Percentiles rank a stretch among this genome's conserved stretches.
Conservation (phyloP, 2,329 filamentous ascomycete species). For the Conoideocrella luteorostrata region DNA sequence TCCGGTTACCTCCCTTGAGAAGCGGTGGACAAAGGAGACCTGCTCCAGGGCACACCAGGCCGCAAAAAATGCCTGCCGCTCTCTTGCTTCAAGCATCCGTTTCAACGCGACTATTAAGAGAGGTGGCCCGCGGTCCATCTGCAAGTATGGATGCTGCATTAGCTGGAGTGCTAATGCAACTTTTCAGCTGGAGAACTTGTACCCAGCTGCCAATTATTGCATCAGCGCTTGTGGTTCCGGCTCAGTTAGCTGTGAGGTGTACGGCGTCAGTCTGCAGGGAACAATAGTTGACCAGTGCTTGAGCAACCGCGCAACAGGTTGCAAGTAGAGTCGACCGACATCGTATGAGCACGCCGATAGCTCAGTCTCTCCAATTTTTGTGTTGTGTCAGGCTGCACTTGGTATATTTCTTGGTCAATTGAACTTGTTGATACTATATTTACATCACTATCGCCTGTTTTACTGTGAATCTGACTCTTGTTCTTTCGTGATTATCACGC, state of each 20-base stretch:
- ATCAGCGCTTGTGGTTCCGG: background rate
- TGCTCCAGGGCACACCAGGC: slow-evolving; percentile 5
- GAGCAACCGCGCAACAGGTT: slow-evolving; percentile 6
- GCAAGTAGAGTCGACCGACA: no score
- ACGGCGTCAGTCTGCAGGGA: slow-evolving; percentile 3
- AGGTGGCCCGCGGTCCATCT: slow-evolving; percentile 7
- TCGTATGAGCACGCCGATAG: no score
- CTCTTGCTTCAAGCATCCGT: background rate
- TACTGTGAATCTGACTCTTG: no score
- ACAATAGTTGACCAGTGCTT: slow-evolving; percentile 6
- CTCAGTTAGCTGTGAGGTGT: slow-evolving; percentile 4
- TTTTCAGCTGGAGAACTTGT: slow-evolving; percentile 4
- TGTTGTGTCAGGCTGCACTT: no score
- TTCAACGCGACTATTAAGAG: slow-evolving; percentile 3
- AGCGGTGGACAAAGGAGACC: background rate
- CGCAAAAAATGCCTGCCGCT: background rate
- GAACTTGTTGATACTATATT: no score
- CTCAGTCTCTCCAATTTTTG: no score
- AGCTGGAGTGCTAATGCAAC: slow-evolving; percentile 9
- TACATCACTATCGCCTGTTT: no score
- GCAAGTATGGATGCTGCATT: slow-evolving; percentile 7
- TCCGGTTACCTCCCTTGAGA: background rate
- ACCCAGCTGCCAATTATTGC: slow-evolving; percentile 4
- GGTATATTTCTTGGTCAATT: no score
- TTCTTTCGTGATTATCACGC: no score